Evolutionary conservation across 2,329 filamentous ascomycete genomes (phyloP), one percentile per base, ranked within the genome.

Genomic region (Ramularia endophylla): DNA sequence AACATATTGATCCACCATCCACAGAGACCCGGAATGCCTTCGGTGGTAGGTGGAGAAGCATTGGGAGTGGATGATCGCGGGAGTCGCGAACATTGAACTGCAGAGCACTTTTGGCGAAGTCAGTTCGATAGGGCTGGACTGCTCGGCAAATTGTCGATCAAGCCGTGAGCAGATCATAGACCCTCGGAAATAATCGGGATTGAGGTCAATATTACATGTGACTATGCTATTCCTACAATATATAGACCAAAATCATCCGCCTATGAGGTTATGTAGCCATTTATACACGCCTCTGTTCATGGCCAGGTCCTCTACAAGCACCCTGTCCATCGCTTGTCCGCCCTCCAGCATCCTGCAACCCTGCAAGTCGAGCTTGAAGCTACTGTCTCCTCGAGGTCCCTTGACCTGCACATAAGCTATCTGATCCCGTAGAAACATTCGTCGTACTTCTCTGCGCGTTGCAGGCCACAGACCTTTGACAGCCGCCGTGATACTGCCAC

Each of bases 301-400:
- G n/a, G n/a, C n/a, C n/a, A n/a, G 6, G 22, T 25, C 22, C 22
- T 34, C 32, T 11, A n/a, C 32, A 34, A 34, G 32, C 17, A 34
- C 32, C 13, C 17, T 20, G n/a, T 20, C 30, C 46, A 56, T 27
- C 7, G 50, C 36, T 16, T 31, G 20, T 3, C 57, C 57, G 5
- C 34, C 25, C 17, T 60, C 55, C 18, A 60, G 40, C 27, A 59
- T 34, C 30, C 49, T 41, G 36, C 47, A 50, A 15, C 44, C 29
- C 19, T 57, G 55, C 22, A 60, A 40, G 46, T 60, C 56, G 12
- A 60, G 30, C 36, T 59, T 59, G 46, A 48, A 58, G 15, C 41
- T 53, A 2, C 51, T 47, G 12, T 43, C 41, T 2, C n/a, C n/a
- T n/a, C n/a, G n/a, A n/a, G n/a, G n/a, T n/a, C 46, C 40, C 8